A percentile compares a stretch with the other conserved stretches of the same genome.
Conservation (phyloP, 805 yeast species). For the Cyberlindnera mississippiensis region DNA sequence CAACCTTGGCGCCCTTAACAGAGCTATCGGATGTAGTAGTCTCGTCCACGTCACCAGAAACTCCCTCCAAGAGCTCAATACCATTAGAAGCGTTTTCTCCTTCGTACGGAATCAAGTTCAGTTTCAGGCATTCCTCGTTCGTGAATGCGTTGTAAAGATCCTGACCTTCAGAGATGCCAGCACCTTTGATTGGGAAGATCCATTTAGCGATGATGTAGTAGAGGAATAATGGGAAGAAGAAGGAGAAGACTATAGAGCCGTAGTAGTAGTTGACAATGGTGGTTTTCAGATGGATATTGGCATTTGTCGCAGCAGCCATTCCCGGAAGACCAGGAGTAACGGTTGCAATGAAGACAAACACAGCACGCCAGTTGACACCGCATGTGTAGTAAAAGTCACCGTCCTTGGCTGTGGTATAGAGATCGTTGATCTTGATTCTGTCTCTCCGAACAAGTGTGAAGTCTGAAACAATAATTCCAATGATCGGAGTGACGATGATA, state of each 20-base stretch:
- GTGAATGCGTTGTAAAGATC: slow-evolving; percentile 31
- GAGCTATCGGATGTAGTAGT: slow-evolving; percentile 2
- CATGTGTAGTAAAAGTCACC: slow-evolving; percentile 29
- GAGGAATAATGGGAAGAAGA: slow-evolving; percentile 27
- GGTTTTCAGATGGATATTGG: slow-evolving; percentile 21
- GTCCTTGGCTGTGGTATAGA: slow-evolving; percentile 29
- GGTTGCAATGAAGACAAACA: slow-evolving; percentile 27
- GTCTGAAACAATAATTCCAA: slow-evolving; percentile 34
- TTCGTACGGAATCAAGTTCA: slow-evolving; percentile 23
- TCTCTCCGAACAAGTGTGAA: slow-evolving; percentile 32
- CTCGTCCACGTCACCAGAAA: slow-evolving; percentile 1
- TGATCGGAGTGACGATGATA: slow-evolving; percentile 35
- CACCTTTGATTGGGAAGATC: slow-evolving; percentile 26
- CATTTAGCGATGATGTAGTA: slow-evolving; percentile 24
- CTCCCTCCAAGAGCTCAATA: slow-evolving; percentile 7
- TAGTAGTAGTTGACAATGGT: slow-evolving; percentile 29
- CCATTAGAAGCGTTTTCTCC: slow-evolving; percentile 6
- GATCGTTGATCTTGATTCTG: slow-evolving; percentile 31
- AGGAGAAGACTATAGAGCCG: slow-evolving; percentile 31
- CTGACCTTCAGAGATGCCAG: slow-evolving; percentile 17
- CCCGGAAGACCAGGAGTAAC: slow-evolving; percentile 39
- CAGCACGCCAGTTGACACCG: slow-evolving; percentile 32
- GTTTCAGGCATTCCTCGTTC: slow-evolving; percentile 25
- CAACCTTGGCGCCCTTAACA: background rate
- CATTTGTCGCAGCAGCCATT: slow-evolving; percentile 30